Conservation (phyloP, 352 stramenopile species). For the Elongisporangium undulatum region DNA sequence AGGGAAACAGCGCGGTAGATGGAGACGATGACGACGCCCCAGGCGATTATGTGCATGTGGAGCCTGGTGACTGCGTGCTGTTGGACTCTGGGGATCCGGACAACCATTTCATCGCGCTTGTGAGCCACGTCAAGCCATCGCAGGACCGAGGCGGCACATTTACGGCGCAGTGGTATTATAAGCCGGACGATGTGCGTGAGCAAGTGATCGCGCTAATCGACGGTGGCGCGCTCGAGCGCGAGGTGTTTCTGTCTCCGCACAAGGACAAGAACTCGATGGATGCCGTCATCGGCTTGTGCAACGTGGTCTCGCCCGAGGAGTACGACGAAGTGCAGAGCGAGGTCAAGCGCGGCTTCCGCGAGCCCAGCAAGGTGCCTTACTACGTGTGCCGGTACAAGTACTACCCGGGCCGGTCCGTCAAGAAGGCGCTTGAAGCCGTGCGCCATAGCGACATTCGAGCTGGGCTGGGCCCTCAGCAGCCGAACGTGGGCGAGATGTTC, state of each 20-base stretch:
- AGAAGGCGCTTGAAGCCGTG: conserved; percentile 62
- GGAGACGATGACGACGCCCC: conserved; percentile 42
- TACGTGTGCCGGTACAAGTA: conserved; percentile 85
- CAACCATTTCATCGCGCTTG: conserved; percentile 67
- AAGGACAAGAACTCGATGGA: conserved; percentile 84
- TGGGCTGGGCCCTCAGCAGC: conserved; percentile 53
- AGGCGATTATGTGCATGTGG: conserved; percentile 55
- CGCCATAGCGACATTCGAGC: conserved; percentile 70
- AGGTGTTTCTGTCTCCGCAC: conserved; percentile 83
- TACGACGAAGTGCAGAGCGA: conserved; percentile 69
- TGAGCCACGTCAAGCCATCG: conserved; percentile 67
- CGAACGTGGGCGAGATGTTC: conserved; percentile 59
- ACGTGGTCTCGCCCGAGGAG: conserved; percentile 70
- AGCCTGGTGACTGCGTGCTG: conserved; percentile 76
- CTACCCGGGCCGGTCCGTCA: conserved; percentile 56
- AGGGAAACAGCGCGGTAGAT: conserved; percentile 6
- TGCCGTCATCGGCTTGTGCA: conserved; percentile 66
- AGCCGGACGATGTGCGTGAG: conserved; percentile 62
- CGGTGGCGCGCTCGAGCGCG: conserved; percentile 52
- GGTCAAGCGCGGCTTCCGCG: conserved; percentile 64
- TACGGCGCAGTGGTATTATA: conserved; percentile 85
- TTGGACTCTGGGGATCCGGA: conserved; percentile 66
- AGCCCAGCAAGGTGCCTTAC: conserved; percentile 50
- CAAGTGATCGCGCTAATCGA: conserved; percentile 58
- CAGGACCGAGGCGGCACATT: conserved; percentile 48